Conservation (phyloP, 1,284 basidiomycete genomes). For the Moesziomyces sp. region DNA sequence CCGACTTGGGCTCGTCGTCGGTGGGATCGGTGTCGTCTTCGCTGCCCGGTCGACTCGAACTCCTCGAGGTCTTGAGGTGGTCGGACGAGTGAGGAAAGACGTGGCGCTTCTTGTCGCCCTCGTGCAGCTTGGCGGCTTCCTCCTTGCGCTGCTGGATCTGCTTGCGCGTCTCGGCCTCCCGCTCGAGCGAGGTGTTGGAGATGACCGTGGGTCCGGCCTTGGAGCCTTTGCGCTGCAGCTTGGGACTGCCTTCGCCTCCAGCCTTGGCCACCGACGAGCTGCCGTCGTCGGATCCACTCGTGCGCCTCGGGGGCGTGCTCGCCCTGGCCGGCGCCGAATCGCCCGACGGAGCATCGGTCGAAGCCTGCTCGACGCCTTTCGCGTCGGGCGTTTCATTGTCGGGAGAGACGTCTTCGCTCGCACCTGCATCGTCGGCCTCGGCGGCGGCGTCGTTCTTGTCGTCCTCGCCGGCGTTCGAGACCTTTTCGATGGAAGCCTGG, state of each 20-base stretch:
- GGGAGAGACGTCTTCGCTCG: constrained; percentile 15
- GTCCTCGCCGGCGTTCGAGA: constrained; percentile 32
- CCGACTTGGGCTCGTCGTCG: constrained; percentile 11
- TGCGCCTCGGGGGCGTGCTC: constrained; percentile 2
- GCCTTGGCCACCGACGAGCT: constrained; percentile 1
- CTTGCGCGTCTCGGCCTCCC: constrained; percentile 31
- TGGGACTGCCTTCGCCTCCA: constrained; percentile 17
- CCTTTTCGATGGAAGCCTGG: constrained; percentile 64
- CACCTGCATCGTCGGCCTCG: constrained; percentile 7
- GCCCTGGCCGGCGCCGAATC: background rate
- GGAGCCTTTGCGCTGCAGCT: constrained; percentile 33
- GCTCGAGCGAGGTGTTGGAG: constrained; percentile 33
- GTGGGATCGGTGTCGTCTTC: constrained; percentile 24
- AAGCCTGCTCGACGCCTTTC: background rate
- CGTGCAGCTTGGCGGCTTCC: constrained; percentile 37
- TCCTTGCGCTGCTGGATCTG: constrained; percentile 43
- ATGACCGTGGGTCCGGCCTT: constrained; percentile 27
- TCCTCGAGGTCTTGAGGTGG: constrained; percentile 20
- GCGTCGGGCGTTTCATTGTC: constrained; percentile 4
- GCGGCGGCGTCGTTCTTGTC: constrained; percentile 7
- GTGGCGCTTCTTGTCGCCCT: constrained; percentile 29
- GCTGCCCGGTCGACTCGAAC: constrained; percentile 1
- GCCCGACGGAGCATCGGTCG: background rate
- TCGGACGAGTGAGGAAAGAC: constrained; percentile 17
- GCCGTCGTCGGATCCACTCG: constrained; percentile 1